These are phyloP conservation scores for Pseudopithomyces maydicus DNA, from an alignment of 2,329 filamentous ascomycete species.

Conservation along the genomic window DNA sequence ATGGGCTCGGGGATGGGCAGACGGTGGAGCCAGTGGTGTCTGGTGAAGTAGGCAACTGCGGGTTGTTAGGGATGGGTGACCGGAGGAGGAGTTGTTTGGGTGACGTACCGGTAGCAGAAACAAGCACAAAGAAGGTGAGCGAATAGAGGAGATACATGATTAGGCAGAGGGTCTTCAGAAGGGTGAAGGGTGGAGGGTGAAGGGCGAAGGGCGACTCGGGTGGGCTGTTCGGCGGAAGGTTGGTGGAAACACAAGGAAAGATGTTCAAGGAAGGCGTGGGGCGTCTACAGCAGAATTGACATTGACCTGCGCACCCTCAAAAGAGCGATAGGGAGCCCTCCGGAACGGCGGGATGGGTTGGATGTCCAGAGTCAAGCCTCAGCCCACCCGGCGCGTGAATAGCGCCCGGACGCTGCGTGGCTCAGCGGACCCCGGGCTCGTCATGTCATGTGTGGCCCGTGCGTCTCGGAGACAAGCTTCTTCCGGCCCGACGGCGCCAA, in stretches of 20 bases:
- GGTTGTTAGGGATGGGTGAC: slow-evolving; percentile 19
- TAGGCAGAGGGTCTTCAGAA: slow-evolving; percentile 9
- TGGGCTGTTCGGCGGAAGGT: slow-evolving; percentile 21
- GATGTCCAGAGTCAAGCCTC: background rate
- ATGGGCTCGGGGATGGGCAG: slow-evolving; percentile 68
- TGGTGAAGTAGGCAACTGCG: slow-evolving; percentile 77
- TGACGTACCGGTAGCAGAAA: slow-evolving; percentile 69
- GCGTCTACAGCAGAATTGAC: background rate
- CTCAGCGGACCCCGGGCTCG: background rate
- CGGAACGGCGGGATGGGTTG: background rate
- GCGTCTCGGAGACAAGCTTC: slow-evolving; percentile 20
- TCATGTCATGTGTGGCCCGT: slow-evolving; percentile 12
- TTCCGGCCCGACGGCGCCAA: slow-evolving; percentile 30
- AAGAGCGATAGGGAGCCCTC: background rate
- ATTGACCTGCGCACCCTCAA: background rate
- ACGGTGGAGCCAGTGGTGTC: slow-evolving; percentile 74
- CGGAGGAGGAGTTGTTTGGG: slow-evolving; percentile 6
- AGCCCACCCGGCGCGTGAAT: background rate
- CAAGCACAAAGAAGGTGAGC: slow-evolving; percentile 71
- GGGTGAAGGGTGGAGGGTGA: background rate
- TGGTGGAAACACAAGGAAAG: background rate
- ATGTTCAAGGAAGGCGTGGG: background rate
- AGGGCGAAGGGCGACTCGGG: slow-evolving; percentile 13
- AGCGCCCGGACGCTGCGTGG: background rate
- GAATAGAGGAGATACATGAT: slow-evolving; percentile 85